Conservation (phyloP, 306 rosid genomes). For the Quercus wislizeni region DNA sequence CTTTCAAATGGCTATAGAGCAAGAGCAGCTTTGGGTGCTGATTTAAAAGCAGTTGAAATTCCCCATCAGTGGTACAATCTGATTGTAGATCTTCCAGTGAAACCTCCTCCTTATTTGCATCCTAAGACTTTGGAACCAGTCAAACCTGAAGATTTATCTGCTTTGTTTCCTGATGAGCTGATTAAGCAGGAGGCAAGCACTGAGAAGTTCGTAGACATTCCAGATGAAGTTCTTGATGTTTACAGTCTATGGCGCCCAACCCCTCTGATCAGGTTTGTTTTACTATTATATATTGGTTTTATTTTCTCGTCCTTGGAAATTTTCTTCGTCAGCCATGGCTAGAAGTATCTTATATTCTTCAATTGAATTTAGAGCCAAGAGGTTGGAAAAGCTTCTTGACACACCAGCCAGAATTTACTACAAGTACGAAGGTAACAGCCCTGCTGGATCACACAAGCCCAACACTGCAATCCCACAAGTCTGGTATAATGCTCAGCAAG, state of each 20-base stretch:
- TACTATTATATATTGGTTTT: not conserved
- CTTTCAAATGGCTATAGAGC: conserved; percentile 46
- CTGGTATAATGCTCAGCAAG: conserved; percentile 82
- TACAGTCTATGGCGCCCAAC: conserved; percentile 95
- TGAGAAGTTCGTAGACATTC: conserved; percentile 75
- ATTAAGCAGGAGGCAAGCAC: conserved; percentile 71
- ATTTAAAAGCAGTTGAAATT: conserved; percentile 42
- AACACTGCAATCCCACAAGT: conserved; percentile 95
- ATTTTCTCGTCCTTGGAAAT: not conserved
- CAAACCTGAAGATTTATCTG: conserved; percentile 78
- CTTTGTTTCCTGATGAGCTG: conserved; percentile 70
- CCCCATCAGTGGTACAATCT: conserved; percentile 88
- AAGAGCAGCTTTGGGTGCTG: conserved; percentile 53
- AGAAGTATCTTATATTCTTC: conserved; percentile 24
- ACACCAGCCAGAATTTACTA: conserved; percentile 94
- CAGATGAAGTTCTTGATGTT: conserved; percentile 75
- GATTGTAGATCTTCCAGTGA: conserved; percentile 79
- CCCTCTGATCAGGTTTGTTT: conserved; percentile 82
- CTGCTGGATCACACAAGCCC: conserved; percentile 94
- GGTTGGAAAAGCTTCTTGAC: conserved; percentile 87
- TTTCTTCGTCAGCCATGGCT: conserved; percentile 1
- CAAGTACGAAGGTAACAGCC: conserved; percentile 96
- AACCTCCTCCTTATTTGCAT: conserved; percentile 89
- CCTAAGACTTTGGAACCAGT: conserved; percentile 71
- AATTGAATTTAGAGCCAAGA: conserved; percentile 66